These are phyloP conservation scores for Tillandsia leiboldiana DNA, from an alignment of 176 grass and related monocot species.

Conservation along the genomic window DNA sequence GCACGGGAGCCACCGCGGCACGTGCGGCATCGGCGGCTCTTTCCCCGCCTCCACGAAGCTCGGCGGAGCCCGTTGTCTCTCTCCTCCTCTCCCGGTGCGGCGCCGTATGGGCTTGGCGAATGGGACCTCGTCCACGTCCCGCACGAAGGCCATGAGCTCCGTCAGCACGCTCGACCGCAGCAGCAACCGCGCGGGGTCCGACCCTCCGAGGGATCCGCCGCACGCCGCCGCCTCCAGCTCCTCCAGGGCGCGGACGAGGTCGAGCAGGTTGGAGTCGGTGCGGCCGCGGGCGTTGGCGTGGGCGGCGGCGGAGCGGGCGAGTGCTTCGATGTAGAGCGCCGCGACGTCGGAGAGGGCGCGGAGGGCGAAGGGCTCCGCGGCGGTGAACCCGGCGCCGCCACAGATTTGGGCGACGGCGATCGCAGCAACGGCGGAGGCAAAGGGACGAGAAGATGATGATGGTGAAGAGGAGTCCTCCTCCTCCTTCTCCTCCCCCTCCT, in stretches of 20 bases:
- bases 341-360: conserved; percentile 36
- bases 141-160: conserved; percentile 36
- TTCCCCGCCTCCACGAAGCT: conserved; percentile 36
- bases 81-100: conserved; percentile 5
- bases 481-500: background rate
- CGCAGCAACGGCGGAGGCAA: conserved; percentile 13
- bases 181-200: conserved; percentile 23
- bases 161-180: conserved; percentile 34
- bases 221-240: conserved; percentile 14
- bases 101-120: conserved; percentile 28
- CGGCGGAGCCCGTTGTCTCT: background rate
- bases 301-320: conserved; percentile 25
- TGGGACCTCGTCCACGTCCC: conserved; percentile 32
- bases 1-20: conserved; percentile 56
- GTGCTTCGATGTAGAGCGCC: conserved; percentile 30
- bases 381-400: conserved; percentile 26
- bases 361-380: conserved; percentile 28
- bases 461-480: background rate
- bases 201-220: conserved; percentile 30
- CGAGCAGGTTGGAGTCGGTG: conserved; percentile 43
- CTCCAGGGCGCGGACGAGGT: conserved; percentile 43
- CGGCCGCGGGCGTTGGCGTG: conserved; percentile 33
- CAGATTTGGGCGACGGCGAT: conserved; percentile 49
- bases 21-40: conserved; percentile 33
- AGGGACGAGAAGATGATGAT: background rate